These are phyloP conservation scores for Phoma sp. DNA, from an alignment of 2,329 filamentous ascomycete species.

Conservation along the genomic window DNA sequence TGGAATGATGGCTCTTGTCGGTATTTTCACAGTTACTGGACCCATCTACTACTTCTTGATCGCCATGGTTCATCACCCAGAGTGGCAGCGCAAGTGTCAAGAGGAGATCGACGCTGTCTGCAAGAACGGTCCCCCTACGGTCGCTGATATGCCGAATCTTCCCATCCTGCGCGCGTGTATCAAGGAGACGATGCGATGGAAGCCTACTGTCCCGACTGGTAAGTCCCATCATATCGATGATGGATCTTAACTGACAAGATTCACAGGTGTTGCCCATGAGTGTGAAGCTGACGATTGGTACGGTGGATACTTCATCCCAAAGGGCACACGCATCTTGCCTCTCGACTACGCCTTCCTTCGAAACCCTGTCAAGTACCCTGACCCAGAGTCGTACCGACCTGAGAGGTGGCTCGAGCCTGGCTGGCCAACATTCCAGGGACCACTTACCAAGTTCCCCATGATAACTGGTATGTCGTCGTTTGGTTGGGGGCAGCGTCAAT, in stretches of 20 bases:
- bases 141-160: slow-evolving; percentile 51
- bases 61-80: slow-evolving; percentile 46
- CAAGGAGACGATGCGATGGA: slow-evolving; percentile 56
- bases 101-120: slow-evolving; percentile 44
- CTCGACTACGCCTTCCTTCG: slow-evolving; percentile 48
- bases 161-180: slow-evolving; percentile 57
- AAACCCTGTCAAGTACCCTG: slow-evolving; percentile 66
- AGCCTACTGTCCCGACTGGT: slow-evolving; percentile 55
- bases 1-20: slow-evolving; percentile 50
- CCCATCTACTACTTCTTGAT: slow-evolving; percentile 50
- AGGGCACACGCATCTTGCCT: slow-evolving; percentile 52
- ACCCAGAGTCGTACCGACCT: slow-evolving; percentile 68
- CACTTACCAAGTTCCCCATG: slow-evolving; percentile 68
- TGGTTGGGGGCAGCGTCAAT: slow-evolving; percentile 69
- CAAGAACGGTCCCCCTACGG: slow-evolving; percentile 34
- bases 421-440: slow-evolving; percentile 71
- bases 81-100: slow-evolving; percentile 47
- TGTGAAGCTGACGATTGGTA: slow-evolving; percentile 61
- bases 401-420: slow-evolving; percentile 69
- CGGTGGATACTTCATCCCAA: slow-evolving; percentile 58
- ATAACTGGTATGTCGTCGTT: slow-evolving; percentile 71
- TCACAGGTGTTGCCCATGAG: slow-evolving; percentile 58
- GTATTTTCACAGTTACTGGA: slow-evolving; percentile 50
- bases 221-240: slow-evolving; percentile 14
- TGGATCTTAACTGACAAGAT: not conserved